phyloP scores from a whole-genome alignment of 2,329 filamentous ascomycete species.

The Ceratocystis smalleyi region DNA sequence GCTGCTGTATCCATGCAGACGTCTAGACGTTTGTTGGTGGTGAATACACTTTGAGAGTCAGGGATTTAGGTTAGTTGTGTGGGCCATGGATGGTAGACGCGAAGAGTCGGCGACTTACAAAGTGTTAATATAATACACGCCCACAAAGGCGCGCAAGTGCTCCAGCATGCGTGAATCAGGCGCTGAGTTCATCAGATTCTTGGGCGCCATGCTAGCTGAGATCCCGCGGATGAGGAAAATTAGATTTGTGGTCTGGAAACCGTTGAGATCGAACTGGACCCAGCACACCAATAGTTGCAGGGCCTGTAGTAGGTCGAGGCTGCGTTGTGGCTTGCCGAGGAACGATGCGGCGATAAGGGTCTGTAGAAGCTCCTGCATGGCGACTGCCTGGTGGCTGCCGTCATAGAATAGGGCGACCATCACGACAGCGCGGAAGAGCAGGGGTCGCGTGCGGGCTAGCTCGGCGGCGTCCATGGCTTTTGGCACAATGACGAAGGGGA shows the following conservation, averaged over 20 bases:
- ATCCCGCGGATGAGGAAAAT: conserved; percentile 30
- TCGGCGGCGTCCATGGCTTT: conserved; percentile 24
- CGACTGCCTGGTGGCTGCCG: conserved; percentile 28
- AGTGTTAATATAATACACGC: conserved; percentile 36
- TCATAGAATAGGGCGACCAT: conserved; percentile 30
- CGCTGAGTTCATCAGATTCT: conserved; percentile 17
- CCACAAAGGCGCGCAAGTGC: conserved; percentile 32
- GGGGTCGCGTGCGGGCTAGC: conserved; percentile 28
- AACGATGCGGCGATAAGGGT: conserved; percentile 29
- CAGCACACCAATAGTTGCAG: conserved; percentile 32
- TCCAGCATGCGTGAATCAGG: conserved; percentile 25
- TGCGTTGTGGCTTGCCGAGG: conserved; percentile 29
- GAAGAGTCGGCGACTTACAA: conserved; percentile 25
- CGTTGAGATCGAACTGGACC: conserved; percentile 28
- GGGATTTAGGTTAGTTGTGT: background rate
- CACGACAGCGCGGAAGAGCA: conserved; percentile 36
- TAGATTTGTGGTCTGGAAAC: conserved; percentile 34
- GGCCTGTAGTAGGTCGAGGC: conserved; percentile 33
- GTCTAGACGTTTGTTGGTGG: conserved; percentile 33
- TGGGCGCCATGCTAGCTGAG: conserved; percentile 21
- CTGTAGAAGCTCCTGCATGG: conserved; percentile 31
- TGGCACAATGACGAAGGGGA: conserved; percentile 33
- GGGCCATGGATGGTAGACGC: background rate
- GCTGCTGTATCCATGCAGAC: conserved; percentile 32
- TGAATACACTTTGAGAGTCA: conserved; percentile 25